Evolutionary conservation across 2,329 filamentous ascomycete genomes (phyloP).

Genomic region (Xylaria sp.): DNA sequence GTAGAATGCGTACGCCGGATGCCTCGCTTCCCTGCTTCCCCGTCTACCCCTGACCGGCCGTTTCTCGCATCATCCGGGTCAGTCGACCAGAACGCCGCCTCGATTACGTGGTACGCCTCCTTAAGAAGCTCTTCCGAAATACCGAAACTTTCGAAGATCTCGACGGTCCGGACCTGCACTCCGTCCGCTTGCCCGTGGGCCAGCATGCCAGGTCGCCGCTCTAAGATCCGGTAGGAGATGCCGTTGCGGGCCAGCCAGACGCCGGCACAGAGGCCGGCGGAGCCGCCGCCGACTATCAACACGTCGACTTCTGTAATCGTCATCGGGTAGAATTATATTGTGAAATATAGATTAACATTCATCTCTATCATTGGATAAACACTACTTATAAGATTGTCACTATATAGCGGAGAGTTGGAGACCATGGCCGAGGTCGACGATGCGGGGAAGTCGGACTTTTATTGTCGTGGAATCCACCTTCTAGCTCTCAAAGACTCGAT

Average conservation of each 20-base stretch:
- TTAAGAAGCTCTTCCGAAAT: conserved; percentile 64
- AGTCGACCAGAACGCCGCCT: conserved; percentile 67
- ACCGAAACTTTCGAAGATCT: conserved; percentile 70
- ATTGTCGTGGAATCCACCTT: neutral
- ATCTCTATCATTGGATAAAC: neutral
- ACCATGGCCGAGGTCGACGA: neutral
- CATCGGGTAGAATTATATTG: conserved; percentile 3
- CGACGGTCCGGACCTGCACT: conserved; percentile 69
- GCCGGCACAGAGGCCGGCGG: conserved; percentile 70
- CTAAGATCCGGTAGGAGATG: conserved; percentile 67
- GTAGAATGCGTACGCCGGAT: conserved; percentile 61
- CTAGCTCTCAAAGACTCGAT: neutral
- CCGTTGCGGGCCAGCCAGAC: conserved; percentile 69
- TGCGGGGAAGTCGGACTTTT: conserved; percentile 7
- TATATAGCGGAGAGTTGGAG: conserved; percentile 3
- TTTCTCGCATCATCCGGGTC: conserved; percentile 11
- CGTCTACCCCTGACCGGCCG: neutral
- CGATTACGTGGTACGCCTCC: conserved; percentile 68
- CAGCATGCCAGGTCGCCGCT: conserved; percentile 65
- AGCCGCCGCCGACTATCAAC: conserved; percentile 70
- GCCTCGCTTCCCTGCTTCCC: conserved; percentile 16
- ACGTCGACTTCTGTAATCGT: conserved; percentile 56
- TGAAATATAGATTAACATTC: neutral
- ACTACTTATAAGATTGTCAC: neutral
- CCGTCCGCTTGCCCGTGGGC: conserved; percentile 71